Evolutionary conservation across 768 basidiomycete genomes (phyloP).

Genomic region (Lyophyllum shimeji): DNA sequence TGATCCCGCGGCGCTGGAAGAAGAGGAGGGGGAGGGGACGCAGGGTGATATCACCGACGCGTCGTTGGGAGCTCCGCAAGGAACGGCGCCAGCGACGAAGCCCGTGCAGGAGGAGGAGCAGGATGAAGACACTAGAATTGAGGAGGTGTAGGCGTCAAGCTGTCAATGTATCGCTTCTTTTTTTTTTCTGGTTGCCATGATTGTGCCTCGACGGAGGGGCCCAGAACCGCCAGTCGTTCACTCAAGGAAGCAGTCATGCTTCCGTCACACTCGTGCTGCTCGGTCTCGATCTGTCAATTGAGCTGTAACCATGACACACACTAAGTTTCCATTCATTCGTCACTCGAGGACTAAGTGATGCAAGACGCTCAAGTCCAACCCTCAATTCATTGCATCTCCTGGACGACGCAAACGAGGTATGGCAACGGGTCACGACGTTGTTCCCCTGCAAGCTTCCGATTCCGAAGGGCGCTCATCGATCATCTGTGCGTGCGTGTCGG

Average conservation of each 20-base stretch:
- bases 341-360: no score
- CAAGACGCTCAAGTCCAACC: no score
- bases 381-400: no score
- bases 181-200: no score
- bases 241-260: no score
- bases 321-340: no score
- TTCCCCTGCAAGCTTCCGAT: neutral
- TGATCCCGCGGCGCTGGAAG: slow-evolving; percentile 37
- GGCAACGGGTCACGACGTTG: neutral
- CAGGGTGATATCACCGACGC: slow-evolving; percentile 13
- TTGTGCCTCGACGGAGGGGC: no score
- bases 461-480: no score
- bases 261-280: no score
- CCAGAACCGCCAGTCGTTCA: no score
- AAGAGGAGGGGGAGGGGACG: slow-evolving; percentile 20
- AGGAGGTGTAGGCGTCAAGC: slow-evolving; percentile 57
- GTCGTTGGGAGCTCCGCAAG: slow-evolving; percentile 19
- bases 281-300: neutral
- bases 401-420: no score
- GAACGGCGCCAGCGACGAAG: slow-evolving; percentile 1
- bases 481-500: no score
- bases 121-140: slow-evolving; percentile 72
- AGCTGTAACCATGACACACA: neutral
- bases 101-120: slow-evolving; percentile 34
- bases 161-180: neutral